These are phyloP conservation scores for Coelastrella sp. DNA, from an alignment of 139 green algal species.

Conservation along the genomic window DNA sequence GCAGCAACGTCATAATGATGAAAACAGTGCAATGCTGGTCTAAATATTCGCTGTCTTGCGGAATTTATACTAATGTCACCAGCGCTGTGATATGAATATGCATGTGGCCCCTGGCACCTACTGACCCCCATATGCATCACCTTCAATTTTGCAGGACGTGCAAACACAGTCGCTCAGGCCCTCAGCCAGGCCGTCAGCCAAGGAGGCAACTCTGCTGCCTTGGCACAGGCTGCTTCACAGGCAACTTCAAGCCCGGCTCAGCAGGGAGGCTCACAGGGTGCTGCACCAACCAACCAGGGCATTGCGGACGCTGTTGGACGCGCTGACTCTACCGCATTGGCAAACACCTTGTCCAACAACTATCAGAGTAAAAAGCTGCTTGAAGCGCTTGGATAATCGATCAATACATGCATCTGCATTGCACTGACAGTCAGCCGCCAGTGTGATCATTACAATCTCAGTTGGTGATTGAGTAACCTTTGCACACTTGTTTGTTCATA, in stretches of 20 bases:
- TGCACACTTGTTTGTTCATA: no score
- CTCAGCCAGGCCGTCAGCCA: constrained; percentile 7
- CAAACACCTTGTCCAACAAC: constrained; percentile 12
- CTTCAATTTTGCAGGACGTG: constrained; percentile 4
- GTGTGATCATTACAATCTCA: no score
- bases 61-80: not conserved
- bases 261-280: not conserved
- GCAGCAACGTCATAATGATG: not conserved
- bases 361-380: constrained; percentile 15
- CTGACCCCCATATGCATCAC: not conserved
- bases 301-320: not conserved
- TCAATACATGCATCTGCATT: not conserved
- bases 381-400: not conserved
- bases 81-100: not conserved
- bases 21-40: no score
- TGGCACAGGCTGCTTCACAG: constrained; percentile 23
- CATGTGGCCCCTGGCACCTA: not conserved
- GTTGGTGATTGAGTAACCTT: no score
- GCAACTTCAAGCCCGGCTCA: constrained; percentile 1
- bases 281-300: not conserved
- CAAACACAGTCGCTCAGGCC: constrained; percentile 3
- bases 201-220: not conserved
- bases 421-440: no score
- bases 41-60: no score
- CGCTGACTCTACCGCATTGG: not conserved